Evolutionary conservation across 768 basidiomycete species (phyloP).

Genomic region (Sarcodon aspratus): DNA sequence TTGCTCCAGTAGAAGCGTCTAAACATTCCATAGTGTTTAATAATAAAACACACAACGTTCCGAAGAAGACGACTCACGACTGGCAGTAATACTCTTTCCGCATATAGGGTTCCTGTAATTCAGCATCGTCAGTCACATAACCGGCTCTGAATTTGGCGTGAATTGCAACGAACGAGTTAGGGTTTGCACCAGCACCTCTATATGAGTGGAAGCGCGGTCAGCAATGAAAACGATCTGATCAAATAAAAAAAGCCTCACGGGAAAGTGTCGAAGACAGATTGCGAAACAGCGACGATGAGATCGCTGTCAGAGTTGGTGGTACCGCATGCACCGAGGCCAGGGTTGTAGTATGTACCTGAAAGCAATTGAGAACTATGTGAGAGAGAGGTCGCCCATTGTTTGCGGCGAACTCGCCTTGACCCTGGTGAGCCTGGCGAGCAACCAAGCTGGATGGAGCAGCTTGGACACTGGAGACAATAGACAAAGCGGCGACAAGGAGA

Average conservation of each 20-base stretch:
- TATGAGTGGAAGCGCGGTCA: too few species aligned
- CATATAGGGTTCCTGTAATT: conserved; percentile 21
- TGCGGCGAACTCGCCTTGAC: too few species aligned
- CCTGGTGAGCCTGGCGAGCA: too few species aligned
- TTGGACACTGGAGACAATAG: too few species aligned
- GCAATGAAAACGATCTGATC: too few species aligned
- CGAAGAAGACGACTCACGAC: conserved; percentile 2
- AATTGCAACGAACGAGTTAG: too few species aligned
- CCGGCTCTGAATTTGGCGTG: too few species aligned
- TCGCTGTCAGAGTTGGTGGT: conserved; percentile 17
- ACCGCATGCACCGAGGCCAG: conserved; percentile 33
- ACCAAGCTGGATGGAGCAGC: too few species aligned
- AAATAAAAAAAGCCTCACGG: conserved; percentile 15
- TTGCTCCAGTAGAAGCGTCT: conserved; percentile 7
- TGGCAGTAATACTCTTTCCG: conserved; percentile 13
- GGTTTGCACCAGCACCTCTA: too few species aligned
- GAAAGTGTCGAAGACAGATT: conserved; percentile 20
- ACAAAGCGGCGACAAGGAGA: too few species aligned
- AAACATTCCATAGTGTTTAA: conserved; percentile 4
- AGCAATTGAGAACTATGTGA: too few species aligned
- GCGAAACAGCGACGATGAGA: conserved; percentile 24
- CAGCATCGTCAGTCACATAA: too few species aligned
- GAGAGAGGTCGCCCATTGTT: not conserved
- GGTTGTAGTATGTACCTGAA: conserved; percentile 18
- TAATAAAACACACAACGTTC: not conserved